Base-by-base conservation (phyloP, 805 yeast genomes). In the Zygosaccharomyces lentus region DNA sequence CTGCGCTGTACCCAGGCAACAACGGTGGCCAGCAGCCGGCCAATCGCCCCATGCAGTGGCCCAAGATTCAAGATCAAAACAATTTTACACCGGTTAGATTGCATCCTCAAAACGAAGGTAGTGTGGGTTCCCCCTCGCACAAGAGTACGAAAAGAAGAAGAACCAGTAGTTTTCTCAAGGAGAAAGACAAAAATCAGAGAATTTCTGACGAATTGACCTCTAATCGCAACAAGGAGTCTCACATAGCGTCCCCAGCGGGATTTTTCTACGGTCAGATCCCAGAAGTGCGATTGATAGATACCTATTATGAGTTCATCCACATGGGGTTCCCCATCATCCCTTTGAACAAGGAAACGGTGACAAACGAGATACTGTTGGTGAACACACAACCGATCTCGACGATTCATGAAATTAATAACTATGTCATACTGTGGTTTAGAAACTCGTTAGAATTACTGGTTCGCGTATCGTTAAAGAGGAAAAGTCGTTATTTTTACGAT, bases 241-340 rank as follows among this genome's bases (percentile, higher is more conserved):
- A 36, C 34, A 4, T 36, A 45, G 36, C 17, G 15, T 38, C 41
- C 10, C 41, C 41, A 6, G 41, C 41, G 24, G 39, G 41, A 9
- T 50, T 58, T 13, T 45, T 50, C 2, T 62, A 61, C 46, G 65
- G 64, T 1, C 60, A 59, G 38, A 60, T 63, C 2, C 55, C 62
- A 8, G 67, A 64, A 45, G 53, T 53, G 53, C 76, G 64, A 57
- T 63, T 66, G 67, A 72, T 67, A 62, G 75, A 67, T 60, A 65
- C 65, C 45, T 78, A 54, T 53, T 77, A 76, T 51, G 77, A 73
- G 48, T 76, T 73, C 54, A 64, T 70, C 24, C 74, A 70, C 46
- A 62, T 68, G 12, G 62, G 65, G 8, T 63, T 70, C 52, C 68
- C 72, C 30, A 54, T 69, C 0, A 57, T 70, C 13, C 73, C 74